phyloP scores from a whole-genome alignment of 306 rosid species.

The Vicia villosa region DNA sequence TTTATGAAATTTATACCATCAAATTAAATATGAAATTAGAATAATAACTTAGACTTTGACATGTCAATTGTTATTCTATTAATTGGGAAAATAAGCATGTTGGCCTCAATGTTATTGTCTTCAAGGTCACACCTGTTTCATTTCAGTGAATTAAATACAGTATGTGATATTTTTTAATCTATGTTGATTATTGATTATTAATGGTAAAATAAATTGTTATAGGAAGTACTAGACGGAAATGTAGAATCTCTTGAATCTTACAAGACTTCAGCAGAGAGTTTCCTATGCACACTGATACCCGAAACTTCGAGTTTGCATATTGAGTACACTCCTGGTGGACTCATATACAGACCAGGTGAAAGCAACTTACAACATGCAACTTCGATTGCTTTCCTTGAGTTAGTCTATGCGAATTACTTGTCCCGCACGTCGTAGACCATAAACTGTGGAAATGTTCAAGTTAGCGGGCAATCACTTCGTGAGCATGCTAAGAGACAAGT shows the following conservation, averaged over 20 bases:
- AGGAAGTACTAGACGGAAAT: constrained; percentile 85
- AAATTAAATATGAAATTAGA: neutral
- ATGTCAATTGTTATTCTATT: neutral
- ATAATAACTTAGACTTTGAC: neutral
- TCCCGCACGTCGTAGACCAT: constrained; percentile 60
- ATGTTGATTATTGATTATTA: neutral
- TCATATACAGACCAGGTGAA: constrained; percentile 86
- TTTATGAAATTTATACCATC: constrained; percentile 22
- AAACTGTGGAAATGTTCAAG: constrained; percentile 67
- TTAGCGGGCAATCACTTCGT: constrained; percentile 64
- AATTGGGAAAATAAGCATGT: constrained; percentile 94
- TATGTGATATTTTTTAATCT: neutral
- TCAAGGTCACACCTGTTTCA: constrained; percentile 56
- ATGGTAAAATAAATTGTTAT: neutral
- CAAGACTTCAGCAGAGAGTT: constrained; percentile 82
- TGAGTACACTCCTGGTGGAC: constrained; percentile 83
- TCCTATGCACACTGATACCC: constrained; percentile 78
- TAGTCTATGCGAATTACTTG: constrained; percentile 77
- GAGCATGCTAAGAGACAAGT: constrained; percentile 74
- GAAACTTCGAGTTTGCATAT: constrained; percentile 77
- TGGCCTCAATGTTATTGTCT: constrained; percentile 83
- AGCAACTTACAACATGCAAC: constrained; percentile 92
- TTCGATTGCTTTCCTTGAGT: constrained; percentile 71
- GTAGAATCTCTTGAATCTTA: constrained; percentile 64
- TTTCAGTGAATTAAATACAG: neutral